Base-by-base conservation (phyloP, 306 rosid genomes). In the Quillaja saponaria region DNA sequence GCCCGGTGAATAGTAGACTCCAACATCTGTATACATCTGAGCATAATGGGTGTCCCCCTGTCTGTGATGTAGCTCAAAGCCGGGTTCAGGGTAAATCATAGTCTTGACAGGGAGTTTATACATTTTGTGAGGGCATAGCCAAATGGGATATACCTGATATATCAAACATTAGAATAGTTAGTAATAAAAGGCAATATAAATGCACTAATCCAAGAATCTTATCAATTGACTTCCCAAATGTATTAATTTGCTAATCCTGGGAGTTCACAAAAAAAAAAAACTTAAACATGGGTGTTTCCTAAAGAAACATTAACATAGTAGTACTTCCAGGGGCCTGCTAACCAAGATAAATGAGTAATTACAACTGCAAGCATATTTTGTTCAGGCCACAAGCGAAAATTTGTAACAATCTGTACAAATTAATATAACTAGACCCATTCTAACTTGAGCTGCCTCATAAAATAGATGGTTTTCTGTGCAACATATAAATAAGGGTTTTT, bases 11-110 rank as follows among this genome's bases (percentile, higher is more conserved):
- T 92, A 92, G 84, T 92, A 92, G 56, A 92, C 83, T 34, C 98
- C 98, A 7, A 92, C 80, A 78, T 92, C 98, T 10, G 96, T 86
- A 77, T 81, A 92, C 98, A 92, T 92, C 68, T 92, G 98, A 33
- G 98, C 83, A 67, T 66, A 77, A 7, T 48, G 68, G 7, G 98
- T 92, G 83, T 92, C 98, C 58, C 98, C 98, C 76, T 92, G 96
- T 69, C 95, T 84, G 68, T 51, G 84, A 1, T 82, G 90, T 8
- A 82, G 88, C 78, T 92, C 98, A 9, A 92, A 92, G 42, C 96
- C 96, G 59, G 96, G 89, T 70, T 92, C 98, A 1, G 98, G 88
- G 69, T 81, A 77, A 14, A 92, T 52, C 92, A 80, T 85, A 38
- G 98, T 68, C 71, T 80, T 92, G 38, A 86, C 58, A 6, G 96